Evolutionary conservation across 2,329 filamentous ascomycete genomes (phyloP), one percentile per base, ranked within the genome.

Genomic region (Arthroderma sp.): DNA sequence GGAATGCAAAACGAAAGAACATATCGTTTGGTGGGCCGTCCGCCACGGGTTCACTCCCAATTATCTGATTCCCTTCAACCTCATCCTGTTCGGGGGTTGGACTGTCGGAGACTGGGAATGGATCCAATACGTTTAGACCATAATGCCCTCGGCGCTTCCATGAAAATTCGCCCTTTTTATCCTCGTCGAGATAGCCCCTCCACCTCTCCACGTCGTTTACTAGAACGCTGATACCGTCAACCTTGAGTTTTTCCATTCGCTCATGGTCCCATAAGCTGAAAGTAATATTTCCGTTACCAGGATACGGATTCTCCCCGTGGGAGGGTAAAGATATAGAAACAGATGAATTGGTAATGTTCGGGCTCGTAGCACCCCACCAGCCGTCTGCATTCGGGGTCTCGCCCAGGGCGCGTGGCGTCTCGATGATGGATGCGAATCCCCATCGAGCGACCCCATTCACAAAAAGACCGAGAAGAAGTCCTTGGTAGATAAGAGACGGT

Each of bases 401-500:
- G 6, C 75, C 71, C 27, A 98, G 66, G 1, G 80, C 78, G 0
- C 64, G 73, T 0, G 84, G 77, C 0, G 91, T 96, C 64, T 98
- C 81, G 10, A 98, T 74, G 39, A 98, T 78, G 1, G 83, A 75
- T 49, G 86, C 88, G 61, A 94, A 98, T 0, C 88, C 88, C 91
- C 91, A 96, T 37, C 89, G 76, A 3, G 88, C 89, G 48, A 93
- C 79, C 43, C 91, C 89, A 59, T 95, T 95, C 65, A 95, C 81
- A 62, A 95, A 96, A 0, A 96, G 73, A 0, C 91, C 91, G 5
- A 96, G 68, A 0, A 98, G 71, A 1, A 98, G 69, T 7, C 91
- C 91, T 61, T 96, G 89, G 57, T 91, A 96, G 2, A 94, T 62
- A 6, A 96, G 70, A 0, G 81, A 81, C 0, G 85, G 83, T 0